phyloP scores from a whole-genome alignment of 169 alveolate genomes.

The Plasmodium inui region DNA sequence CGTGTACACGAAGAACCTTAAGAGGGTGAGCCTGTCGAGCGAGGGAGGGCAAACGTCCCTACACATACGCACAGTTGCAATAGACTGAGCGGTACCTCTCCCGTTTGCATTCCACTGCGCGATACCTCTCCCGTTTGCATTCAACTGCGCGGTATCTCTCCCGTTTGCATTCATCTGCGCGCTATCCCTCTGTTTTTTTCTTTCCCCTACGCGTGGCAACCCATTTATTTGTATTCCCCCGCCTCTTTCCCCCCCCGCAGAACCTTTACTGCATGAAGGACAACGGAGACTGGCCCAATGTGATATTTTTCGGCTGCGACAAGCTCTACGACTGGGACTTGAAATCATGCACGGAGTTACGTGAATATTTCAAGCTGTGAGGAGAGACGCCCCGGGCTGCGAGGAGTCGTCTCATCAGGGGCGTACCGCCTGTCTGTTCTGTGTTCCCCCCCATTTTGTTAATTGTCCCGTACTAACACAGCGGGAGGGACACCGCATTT shows the following conservation, averaged over 20 bases:
- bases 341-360: slow-evolving; percentile 33
- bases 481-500: not conserved
- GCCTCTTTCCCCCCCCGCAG: slow-evolving; percentile 8
- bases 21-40: slow-evolving; percentile 2
- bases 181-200: too few relatives aligned
- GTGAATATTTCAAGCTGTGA: slow-evolving; percentile 27
- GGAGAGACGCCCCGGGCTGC: not conserved
- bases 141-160: not conserved
- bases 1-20: slow-evolving; percentile 25
- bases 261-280: slow-evolving; percentile 53
- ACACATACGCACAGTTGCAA: not conserved
- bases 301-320: slow-evolving; percentile 47
- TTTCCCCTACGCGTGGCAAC: too few relatives aligned
- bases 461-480: not conserved
- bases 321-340: slow-evolving; percentile 51
- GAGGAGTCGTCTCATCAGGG: too few relatives aligned
- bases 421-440: not conserved
- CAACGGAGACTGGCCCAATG: slow-evolving; percentile 65
- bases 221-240: too few relatives aligned
- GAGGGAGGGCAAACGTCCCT: too few relatives aligned
- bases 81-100: not conserved
- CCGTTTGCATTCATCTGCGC: too few relatives aligned
- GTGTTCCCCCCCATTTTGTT: not conserved
- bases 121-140: not conserved
- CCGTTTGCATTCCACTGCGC: not conserved